Evolutionary conservation across 495 filamentous ascomycete genomes (phyloP), one percentile per base, ranked within the genome.

Genomic region (Penicillium desertorum): DNA sequence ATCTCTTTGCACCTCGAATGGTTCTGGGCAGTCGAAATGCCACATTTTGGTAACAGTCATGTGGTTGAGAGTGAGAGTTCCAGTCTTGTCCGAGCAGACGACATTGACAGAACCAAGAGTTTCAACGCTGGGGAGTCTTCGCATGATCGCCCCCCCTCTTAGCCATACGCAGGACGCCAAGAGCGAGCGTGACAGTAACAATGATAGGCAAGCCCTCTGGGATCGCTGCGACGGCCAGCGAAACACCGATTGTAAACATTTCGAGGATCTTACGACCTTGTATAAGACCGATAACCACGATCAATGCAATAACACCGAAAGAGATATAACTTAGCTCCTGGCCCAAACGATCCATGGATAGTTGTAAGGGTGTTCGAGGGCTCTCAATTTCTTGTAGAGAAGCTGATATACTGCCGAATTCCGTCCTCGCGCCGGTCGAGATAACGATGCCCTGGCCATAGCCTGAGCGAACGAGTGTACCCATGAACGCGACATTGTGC

Each of bases 1-100:
- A 47, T 90, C 88, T 23, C 83, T 85, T 45, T 88, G 83, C 8
- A 95, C 83, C 61, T 94, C 86, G 27, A 94, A 78, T 14, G 91
- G 86, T 17, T 79, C 78, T 1, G 77, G 69, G 22, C 83, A 81
- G 57, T 91, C 89, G 63, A 94, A 92, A 64, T 91, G 87, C 94
- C 94, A 99, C 76, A 98, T 85, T 64, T 96, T 95, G 17, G 92
- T 94, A 2, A 95, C 92, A 3, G 95, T 95, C 93, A 98, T 97
- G 66, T 98, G 95, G 67, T 98, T 99, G 71, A 89, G 89, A 0
- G 94, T 99, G 51, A 99, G 71, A 20, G 94, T 98, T 22, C 93
- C 89, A 19, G 94, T 99, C 76, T 99, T 99, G 75, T 99, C 94
- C 67, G 90, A 96, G 75, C 94, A 99, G 27, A 99, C 89, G 45